phyloP scores from a whole-genome alignment of 1,284 basidiomycete species.

The Austroboletus niveus region DNA sequence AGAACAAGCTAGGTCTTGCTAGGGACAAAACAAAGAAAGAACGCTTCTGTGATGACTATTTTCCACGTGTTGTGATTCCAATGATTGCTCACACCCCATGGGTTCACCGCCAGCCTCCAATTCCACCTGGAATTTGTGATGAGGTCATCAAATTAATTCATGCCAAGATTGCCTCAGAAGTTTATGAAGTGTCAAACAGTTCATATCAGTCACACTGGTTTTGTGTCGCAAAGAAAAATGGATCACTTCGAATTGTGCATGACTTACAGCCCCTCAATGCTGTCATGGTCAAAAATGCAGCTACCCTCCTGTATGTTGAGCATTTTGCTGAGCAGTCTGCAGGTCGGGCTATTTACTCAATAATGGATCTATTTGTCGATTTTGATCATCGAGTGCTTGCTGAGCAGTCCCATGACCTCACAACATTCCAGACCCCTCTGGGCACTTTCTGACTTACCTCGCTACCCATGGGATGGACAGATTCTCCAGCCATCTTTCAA shows the following conservation, averaged over 20 bases:
- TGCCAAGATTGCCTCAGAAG: slow-evolving; percentile 32
- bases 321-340: slow-evolving; percentile 1
- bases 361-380: slow-evolving; percentile 17
- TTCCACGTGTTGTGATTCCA: slow-evolving; percentile 14
- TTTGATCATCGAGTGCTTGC: not conserved
- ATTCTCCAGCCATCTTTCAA: slow-evolving; percentile 8
- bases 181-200: slow-evolving; percentile 36
- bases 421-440: slow-evolving; percentile 28
- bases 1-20: slow-evolving; percentile 23
- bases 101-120: slow-evolving; percentile 14
- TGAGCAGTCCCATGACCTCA: slow-evolving; percentile 17
- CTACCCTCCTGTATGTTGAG: slow-evolving; percentile 4
- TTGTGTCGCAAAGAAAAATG: slow-evolving; percentile 9
- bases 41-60: slow-evolving; percentile 15
- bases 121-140: slow-evolving; percentile 20
- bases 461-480: slow-evolving; percentile 41
- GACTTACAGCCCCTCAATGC: slow-evolving; percentile 28
- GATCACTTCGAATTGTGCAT: slow-evolving; percentile 16
- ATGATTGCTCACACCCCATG: slow-evolving; percentile 26
- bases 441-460: slow-evolving; percentile 18
- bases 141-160: slow-evolving; percentile 33
- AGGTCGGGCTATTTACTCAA: slow-evolving; percentile 4
- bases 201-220: slow-evolving; percentile 30
- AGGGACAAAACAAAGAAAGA: slow-evolving; percentile 19
- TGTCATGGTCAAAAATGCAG: slow-evolving; percentile 25